Evolutionary conservation across 164 flowering plant genomes (phyloP).

Genomic region (Chimonanthus salicifolius): DNA sequence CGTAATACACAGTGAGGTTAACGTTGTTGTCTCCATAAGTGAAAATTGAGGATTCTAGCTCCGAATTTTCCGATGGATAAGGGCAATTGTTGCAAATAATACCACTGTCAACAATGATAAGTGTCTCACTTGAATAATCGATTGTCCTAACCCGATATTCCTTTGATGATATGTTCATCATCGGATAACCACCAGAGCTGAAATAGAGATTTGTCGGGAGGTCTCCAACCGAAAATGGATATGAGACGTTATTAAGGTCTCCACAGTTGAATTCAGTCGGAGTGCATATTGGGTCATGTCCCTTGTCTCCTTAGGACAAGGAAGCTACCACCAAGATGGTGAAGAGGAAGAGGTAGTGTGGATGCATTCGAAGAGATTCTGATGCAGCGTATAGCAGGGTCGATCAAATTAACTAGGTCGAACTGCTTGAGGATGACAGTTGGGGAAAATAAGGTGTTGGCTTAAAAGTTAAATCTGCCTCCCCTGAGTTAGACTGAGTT

Average conservation of each 20-base stretch:
- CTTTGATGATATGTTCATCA: background rate
- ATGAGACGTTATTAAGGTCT: slow-evolving; percentile 27
- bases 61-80: background rate
- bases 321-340: too few species aligned
- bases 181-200: background rate
- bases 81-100: background rate
- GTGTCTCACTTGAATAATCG: slow-evolving; percentile 19
- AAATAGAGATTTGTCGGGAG: slow-evolving; percentile 39
- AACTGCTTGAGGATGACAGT: too few species aligned
- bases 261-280: slow-evolving; percentile 28
- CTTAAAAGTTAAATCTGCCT: too few species aligned
- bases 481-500: too few species aligned
- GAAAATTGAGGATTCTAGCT: background rate
- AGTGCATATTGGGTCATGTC: too few species aligned
- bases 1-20: too few species aligned
- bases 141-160: too few species aligned
- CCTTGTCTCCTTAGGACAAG: too few species aligned
- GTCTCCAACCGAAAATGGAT: slow-evolving; percentile 33
- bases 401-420: too few species aligned
- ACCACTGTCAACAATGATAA: background rate
- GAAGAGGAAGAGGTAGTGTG: background rate
- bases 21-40: background rate
- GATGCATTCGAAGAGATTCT: too few species aligned
- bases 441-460: too few species aligned
- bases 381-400: too few species aligned